Base-by-base conservation (phyloP, 2,329 filamentous ascomycete species). In the Ophiostoma sp. region DNA sequence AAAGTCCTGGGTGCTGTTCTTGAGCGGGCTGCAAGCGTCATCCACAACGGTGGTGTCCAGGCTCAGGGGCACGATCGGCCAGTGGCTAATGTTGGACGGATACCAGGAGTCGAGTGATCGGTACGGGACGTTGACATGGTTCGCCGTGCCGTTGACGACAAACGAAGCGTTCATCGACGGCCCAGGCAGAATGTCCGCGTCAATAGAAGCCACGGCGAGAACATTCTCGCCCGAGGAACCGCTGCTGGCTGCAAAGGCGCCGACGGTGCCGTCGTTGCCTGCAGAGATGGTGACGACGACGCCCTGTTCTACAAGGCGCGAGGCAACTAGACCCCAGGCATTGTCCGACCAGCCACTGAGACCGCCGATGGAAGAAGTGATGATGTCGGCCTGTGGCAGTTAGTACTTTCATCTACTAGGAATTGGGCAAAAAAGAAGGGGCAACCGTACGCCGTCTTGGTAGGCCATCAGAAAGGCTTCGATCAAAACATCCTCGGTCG, bases 381-480 rank as follows among this genome's bases (percentile, higher is more conserved):
- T 86, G 71, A 87, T 82, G 72, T 86, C 78, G 47, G 82, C 82
- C 27, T 27, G 2, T 27, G 27, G 27, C 27, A 27, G 27, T 27
- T 27, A 27, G 27, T 27, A 27, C 27, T 27, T 27, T 27, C 27
- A 27, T 27, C 27, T 27, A 2, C 1, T 27, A 27, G 27, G 27
- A 27, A 27, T 27, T 1, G 27, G 27, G 27, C 27, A 27, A 27
- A 2, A 27, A 27, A 27, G 27, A 27, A 27, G 27, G 27, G 27
- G 27, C 27, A 27, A 27, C 27, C 27, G 27, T 27, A 27, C 27
- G 45, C 84, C 84, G n/a, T 82, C 85, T 73, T 88, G 82, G 71
- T 82, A 87, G 0, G 87, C 87, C 73, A 80, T 81, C 76, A 85
- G 83, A 74, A 84, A 87, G 1, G 86, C 85, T 8, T 81, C 81